Evolutionary conservation across 129 eudicot genomes (phyloP).

Genomic region (Pulicaria dysenterica): DNA sequence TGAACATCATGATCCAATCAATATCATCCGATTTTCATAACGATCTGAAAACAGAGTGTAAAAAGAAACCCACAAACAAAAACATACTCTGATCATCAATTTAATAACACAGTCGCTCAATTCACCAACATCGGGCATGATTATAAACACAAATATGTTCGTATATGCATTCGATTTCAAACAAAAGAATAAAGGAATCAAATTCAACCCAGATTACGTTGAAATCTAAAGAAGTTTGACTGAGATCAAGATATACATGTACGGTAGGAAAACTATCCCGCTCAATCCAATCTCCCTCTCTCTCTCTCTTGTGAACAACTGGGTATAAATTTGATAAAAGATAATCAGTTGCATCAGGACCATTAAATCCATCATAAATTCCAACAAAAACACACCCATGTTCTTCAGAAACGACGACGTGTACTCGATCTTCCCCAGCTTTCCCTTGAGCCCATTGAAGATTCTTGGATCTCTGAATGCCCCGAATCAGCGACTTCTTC

Average conservation of each 20-base stretch:
- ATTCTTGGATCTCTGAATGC: no score
- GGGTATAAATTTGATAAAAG: no score
- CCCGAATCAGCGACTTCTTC: no score
- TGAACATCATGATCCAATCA: neutral
- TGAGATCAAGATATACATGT: conserved; percentile 14
- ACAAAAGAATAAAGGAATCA: neutral
- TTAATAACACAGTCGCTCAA: no score
- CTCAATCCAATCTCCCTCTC: conserved; percentile 12
- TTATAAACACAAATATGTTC: neutral
- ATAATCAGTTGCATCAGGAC: no score
- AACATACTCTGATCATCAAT: neutral
- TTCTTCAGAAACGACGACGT: no score
- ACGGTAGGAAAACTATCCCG: conserved; percentile 4
- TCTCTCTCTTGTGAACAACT: no score
- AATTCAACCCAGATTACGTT: no score
- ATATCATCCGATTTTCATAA: neutral
- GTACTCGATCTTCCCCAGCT: no score
- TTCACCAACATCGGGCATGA: neutral
- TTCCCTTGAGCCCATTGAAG: no score
- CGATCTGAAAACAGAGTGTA: neutral
- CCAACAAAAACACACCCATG: no score
- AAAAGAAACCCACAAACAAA: neutral
- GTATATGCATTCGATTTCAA: neutral
- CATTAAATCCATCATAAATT: no score
- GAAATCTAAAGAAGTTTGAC: neutral